These are phyloP conservation scores for Thelonectria olida DNA, from an alignment of 2,329 filamentous ascomycete species.

Conservation along the genomic window DNA sequence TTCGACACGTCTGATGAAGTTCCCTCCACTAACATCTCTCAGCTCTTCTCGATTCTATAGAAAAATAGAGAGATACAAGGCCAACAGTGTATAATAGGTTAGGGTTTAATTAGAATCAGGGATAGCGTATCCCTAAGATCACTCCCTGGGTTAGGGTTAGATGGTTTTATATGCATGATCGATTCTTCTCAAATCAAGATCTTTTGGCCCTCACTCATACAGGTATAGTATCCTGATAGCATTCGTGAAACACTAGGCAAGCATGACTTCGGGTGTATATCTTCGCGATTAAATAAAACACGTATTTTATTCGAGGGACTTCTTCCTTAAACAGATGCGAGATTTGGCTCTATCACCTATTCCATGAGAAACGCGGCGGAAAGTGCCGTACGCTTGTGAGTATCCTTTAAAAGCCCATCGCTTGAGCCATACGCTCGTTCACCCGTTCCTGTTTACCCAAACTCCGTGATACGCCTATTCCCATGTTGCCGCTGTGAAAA, in stretches of 20 bases:
- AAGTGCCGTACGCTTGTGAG: neutral
- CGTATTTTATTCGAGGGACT: neutral
- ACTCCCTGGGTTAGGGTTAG: too few relatives aligned
- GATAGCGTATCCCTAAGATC: too few relatives aligned
- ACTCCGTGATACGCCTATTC: neutral
- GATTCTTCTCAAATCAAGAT: too few relatives aligned
- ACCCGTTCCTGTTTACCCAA: neutral
- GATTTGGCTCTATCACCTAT: neutral
- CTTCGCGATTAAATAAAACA: neutral
- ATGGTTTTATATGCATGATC: too few relatives aligned
- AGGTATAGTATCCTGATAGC: neutral
- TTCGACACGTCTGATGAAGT: too few relatives aligned
- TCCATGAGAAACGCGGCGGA: neutral
- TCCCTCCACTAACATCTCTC: too few relatives aligned
- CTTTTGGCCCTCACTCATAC: too few relatives aligned
- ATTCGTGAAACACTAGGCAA: too few relatives aligned
- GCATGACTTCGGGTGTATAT: neutral
- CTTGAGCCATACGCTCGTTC: neutral
- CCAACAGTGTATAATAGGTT: too few relatives aligned
- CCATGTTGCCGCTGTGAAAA: neutral
- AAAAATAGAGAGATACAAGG: too few relatives aligned
- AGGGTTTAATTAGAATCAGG: too few relatives aligned
- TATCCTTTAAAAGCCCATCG: neutral
- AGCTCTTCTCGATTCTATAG: too few relatives aligned
- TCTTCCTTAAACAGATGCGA: neutral